These are phyloP conservation scores for Cetradonia linearis DNA, from an alignment of 495 filamentous ascomycete genomes.

Conservation along the genomic window DNA sequence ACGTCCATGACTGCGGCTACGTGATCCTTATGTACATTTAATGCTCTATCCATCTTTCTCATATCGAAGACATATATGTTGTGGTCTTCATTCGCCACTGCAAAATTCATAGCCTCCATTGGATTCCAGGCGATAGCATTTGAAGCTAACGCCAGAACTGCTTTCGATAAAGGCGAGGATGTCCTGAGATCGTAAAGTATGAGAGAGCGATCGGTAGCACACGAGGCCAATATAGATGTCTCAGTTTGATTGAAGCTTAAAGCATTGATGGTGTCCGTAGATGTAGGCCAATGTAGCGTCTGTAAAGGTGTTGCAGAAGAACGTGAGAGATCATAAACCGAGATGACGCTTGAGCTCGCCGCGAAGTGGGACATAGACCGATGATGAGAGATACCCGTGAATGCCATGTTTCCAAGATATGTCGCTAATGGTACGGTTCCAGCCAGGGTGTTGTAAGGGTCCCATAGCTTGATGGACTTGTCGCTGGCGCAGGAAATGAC, in stretches of 20 bases:
- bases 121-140: slow-evolving; percentile 92
- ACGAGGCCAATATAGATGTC: slow-evolving; percentile 77
- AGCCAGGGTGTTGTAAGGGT: slow-evolving; percentile 65
- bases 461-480: slow-evolving; percentile 77
- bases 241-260: slow-evolving; percentile 89
- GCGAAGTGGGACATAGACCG: slow-evolving; percentile 63
- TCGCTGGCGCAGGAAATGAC: slow-evolving; percentile 86
- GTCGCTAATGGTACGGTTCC: slow-evolving; percentile 60
- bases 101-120: slow-evolving; percentile 90
- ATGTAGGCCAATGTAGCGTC: slow-evolving; percentile 75
- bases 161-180: slow-evolving; percentile 66
- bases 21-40: slow-evolving; percentile 92
- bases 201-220: slow-evolving; percentile 73
- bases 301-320: slow-evolving; percentile 63
- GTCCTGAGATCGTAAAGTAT: slow-evolving; percentile 88
- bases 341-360: slow-evolving; percentile 67
- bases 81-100: slow-evolving; percentile 65
- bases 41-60: slow-evolving; percentile 68
- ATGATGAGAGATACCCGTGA: slow-evolving; percentile 79
- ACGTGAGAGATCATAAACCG: slow-evolving; percentile 75
- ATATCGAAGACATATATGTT: slow-evolving; percentile 80
- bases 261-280: slow-evolving; percentile 81
- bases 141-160: slow-evolving; percentile 66
- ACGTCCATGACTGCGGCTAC: slow-evolving; percentile 96
- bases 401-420: slow-evolving; percentile 71